Conservation (phyloP, 2,329 filamentous ascomycete genomes). For the Erysiphe pulchra region DNA sequence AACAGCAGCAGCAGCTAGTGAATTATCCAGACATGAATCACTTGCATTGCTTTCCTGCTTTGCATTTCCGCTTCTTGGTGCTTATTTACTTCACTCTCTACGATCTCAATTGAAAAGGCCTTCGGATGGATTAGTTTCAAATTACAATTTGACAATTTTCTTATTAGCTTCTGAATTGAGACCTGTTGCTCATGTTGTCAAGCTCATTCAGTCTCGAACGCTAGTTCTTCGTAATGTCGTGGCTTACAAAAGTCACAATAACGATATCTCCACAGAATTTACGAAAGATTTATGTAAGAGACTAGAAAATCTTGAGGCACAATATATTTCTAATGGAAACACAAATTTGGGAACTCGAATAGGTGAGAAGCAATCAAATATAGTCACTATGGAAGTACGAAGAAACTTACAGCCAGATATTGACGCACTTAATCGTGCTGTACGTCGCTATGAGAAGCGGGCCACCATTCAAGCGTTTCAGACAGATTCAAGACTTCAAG, state of each 20-base stretch:
- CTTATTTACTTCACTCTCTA: conserved; percentile 61
- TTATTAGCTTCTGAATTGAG: conserved; percentile 66
- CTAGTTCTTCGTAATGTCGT: conserved; percentile 59
- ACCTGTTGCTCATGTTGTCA: conserved; percentile 58
- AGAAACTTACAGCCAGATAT: conserved; percentile 53
- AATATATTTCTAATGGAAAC: conserved; percentile 8
- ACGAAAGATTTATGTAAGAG: conserved; percentile 34
- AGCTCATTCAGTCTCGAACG: conserved; percentile 53
- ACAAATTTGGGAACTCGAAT: conserved; percentile 11
- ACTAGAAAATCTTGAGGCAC: conserved; percentile 42
- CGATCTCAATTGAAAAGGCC: conserved; percentile 57
- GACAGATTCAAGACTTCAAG: conserved; percentile 47
- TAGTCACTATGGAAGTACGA: conserved; percentile 28
- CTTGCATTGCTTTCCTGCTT: conserved; percentile 58
- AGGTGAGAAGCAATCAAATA: conserved; percentile 16
- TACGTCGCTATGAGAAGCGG: conserved; percentile 79
- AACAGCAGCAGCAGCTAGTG: conserved; percentile 23
- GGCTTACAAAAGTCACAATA: conserved; percentile 22
- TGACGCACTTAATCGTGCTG: conserved; percentile 67
- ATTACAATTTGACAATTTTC: conserved; percentile 84
- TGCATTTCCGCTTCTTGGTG: conserved; percentile 48
- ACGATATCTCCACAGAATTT: conserved; percentile 6
- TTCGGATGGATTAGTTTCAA: conserved; percentile 67
- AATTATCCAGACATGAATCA: conserved; percentile 51
- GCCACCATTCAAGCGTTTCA: conserved; percentile 49